A percentile compares a stretch with the other conserved stretches of the same genome.
phyloP scores from a whole-genome alignment of 2,329 filamentous ascomycete genomes.

The Zalaria sp. region DNA sequence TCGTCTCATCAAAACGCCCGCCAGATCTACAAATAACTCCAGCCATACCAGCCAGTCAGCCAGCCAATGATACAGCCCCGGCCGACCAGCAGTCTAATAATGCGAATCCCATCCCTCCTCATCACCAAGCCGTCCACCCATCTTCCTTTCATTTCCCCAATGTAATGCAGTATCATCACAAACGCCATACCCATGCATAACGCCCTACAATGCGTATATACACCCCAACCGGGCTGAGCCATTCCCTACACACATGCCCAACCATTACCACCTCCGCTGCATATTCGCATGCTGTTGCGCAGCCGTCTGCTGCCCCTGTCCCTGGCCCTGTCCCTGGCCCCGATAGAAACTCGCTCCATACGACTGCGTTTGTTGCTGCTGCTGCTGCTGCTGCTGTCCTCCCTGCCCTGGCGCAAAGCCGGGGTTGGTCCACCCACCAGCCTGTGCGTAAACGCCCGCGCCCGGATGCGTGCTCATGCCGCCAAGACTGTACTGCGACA shows the following conservation, averaged over 20 bases:
- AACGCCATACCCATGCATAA: neutral
- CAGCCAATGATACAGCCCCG: too few relatives aligned
- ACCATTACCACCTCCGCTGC: neutral
- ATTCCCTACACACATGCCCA: neutral
- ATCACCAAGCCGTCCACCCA: too few relatives aligned
- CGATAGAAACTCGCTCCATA: neutral
- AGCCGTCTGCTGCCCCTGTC: conserved; percentile 1
- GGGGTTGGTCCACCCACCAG: neutral
- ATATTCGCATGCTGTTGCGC: neutral
- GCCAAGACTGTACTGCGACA: neutral
- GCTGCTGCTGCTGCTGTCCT: conserved; percentile 9
- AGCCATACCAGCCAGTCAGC: too few relatives aligned
- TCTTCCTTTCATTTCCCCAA: too few relatives aligned
- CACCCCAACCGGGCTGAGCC: neutral
- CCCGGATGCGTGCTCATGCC: neutral
- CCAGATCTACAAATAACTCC: too few relatives aligned
- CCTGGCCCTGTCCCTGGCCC: neutral
- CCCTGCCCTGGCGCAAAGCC: conserved; percentile 6
- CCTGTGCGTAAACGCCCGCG: neutral
- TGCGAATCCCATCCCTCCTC: too few relatives aligned
- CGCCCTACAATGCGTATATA: neutral
- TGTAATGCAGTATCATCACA: too few relatives aligned
- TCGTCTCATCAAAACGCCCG: too few relatives aligned
- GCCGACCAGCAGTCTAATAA: too few relatives aligned
- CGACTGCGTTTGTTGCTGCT: conserved; percentile 10